phyloP scores from a whole-genome alignment of 768 basidiomycete species.

The Tubosaeta sp. region DNA sequence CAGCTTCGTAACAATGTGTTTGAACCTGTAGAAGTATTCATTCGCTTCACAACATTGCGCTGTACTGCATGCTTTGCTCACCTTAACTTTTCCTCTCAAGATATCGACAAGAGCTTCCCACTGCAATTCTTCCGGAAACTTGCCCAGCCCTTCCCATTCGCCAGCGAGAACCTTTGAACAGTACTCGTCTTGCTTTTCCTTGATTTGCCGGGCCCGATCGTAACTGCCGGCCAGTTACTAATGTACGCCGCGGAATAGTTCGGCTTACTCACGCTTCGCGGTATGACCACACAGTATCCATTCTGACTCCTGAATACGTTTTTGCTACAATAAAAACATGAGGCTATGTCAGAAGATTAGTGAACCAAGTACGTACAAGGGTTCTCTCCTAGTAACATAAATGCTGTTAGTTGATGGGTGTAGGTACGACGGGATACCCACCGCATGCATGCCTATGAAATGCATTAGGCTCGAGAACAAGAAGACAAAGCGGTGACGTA shows the following conservation, averaged over 20 bases:
- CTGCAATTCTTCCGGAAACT: conserved; percentile 64
- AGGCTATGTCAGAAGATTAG: not conserved
- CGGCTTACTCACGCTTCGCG: conserved; percentile 43
- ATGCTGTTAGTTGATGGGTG: not conserved
- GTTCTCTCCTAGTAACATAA: conserved; percentile 46
- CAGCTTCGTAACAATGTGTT: conserved; percentile 56
- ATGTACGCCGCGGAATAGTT: not conserved
- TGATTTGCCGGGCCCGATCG: conserved; percentile 60
- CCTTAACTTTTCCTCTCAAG: conserved; percentile 71
- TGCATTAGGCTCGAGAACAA: not conserved
- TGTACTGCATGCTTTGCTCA: conserved; percentile 17
- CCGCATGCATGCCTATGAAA: conserved; percentile 55
- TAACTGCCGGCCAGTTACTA: conserved; percentile 35
- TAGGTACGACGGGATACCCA: conserved; percentile 28
- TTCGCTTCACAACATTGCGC: not conserved
- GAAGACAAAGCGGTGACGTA: conserved; percentile 23
- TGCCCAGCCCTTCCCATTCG: conserved; percentile 42
- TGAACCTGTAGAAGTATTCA: conserved; percentile 33
- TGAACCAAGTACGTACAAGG: conserved; percentile 32
- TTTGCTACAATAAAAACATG: conserved; percentile 8
- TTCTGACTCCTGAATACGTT: conserved; percentile 44
- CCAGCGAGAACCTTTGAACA: conserved; percentile 48
- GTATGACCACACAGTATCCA: conserved; percentile 66
- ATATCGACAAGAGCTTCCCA: conserved; percentile 72
- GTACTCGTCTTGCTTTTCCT: conserved; percentile 63